Base-by-base conservation (phyloP, 768 basidiomycete species). In the Favolaschia claudopus region DNA sequence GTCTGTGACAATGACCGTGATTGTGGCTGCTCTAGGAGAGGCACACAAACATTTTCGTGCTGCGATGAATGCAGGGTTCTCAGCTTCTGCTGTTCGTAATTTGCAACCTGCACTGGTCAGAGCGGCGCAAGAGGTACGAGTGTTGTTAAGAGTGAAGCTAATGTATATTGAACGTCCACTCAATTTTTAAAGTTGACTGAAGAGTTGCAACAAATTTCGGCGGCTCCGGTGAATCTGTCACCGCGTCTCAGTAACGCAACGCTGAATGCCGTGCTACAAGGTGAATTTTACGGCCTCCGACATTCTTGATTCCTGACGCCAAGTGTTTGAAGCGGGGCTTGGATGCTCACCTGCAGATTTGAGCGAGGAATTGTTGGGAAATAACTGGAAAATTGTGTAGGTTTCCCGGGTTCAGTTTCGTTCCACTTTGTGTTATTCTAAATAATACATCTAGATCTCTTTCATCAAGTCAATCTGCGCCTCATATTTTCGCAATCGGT, bases 261-360 rank as follows among this genome's bases (percentile, higher is more conserved):
- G 2, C 15, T 56, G 13, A 27, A 31, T 19, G 27, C 45, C 7
- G 27, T 39, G 2, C 31, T 36, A 12, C 31, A 47, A 56, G 55
- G 55, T 56, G 22, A 7, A 29, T 12, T 7, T 29, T 46, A 19
- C 20, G 15, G 14, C 22, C 1, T 12, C 28, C 48, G 6, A 48
- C 25, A 5, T 14, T 22, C 28, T 12, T 24, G n/a, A n/a, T n/a
- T n/a, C n/a, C n/a, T n/a, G n/a, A n/a, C n/a, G n/a, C n/a, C n/a
- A n/a, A n/a, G n/a, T n/a, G n/a, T n/a, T n/a, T 39, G 1, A n/a
- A 56, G 55, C 37, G 9, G 45, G 13, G 5, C 25, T 56, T 13
- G 55, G 55, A 17, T 56, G 36, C 28, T 38, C 55, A 20, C 24
- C 37, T 3, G 12, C 29, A 12, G 55, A 56, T 31, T n/a, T 56